These are phyloP conservation scores for Hansenula sp. DNA, from an alignment of 1,139 yeast genomes.

Conservation along the genomic window DNA sequence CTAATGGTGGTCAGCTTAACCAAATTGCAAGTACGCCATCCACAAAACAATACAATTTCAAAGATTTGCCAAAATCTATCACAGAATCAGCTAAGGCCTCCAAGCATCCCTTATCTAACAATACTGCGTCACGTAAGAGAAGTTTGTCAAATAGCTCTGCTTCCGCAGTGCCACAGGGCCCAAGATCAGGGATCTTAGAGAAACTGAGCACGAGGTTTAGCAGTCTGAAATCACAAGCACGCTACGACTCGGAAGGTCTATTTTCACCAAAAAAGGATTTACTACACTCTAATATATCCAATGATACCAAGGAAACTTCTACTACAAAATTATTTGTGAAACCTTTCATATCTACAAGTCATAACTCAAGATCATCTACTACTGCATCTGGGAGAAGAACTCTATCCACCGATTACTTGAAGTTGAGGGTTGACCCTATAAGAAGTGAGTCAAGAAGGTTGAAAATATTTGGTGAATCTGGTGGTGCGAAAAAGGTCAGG, in stretches of 20 bases:
- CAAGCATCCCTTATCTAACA: conserved; percentile 9
- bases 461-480: conserved; percentile 29
- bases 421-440: conserved; percentile 32
- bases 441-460: conserved; percentile 35
- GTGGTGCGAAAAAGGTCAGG: conserved; percentile 26
- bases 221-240: conserved; percentile 18
- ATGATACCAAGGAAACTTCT: conserved; percentile 9
- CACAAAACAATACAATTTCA: conserved; percentile 22
- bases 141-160: conserved; percentile 16
- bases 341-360: conserved; percentile 13
- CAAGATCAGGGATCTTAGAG: conserved; percentile 28
- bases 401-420: conserved; percentile 20
- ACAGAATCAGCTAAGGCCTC: conserved; percentile 25
- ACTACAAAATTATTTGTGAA: conserved; percentile 8
- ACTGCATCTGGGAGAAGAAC: conserved; percentile 14
- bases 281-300: conserved; percentile 10
- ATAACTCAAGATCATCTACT: conserved; percentile 7
- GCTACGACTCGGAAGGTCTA: conserved; percentile 30
- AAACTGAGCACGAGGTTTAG: conserved; percentile 30
- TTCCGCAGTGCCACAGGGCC: conserved; percentile 10
- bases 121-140: conserved; percentile 18
- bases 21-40: conserved; percentile 10
- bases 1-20: conserved; percentile 9
- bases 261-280: conserved; percentile 29
- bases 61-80: conserved; percentile 34